Base-by-base conservation (phyloP, 2,329 filamentous ascomycete genomes). In the Cladosporium sphaerospermum region DNA sequence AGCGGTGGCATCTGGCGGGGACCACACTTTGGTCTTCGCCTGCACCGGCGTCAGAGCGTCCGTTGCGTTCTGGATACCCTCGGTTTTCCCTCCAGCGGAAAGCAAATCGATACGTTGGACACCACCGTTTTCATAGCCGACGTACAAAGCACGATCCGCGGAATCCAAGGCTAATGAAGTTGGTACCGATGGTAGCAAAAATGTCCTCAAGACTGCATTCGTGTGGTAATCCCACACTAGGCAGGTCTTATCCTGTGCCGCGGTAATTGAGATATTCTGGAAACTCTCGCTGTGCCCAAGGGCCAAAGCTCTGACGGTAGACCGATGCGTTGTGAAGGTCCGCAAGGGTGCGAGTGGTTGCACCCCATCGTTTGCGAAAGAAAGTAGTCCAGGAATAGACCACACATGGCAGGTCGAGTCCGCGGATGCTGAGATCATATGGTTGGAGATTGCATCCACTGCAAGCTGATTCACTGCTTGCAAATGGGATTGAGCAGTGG, bases 341-440 rank as follows among this genome's bases (percentile, higher is more conserved):
- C 83, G 80, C 45, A 89, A 75, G 2, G 92, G 91, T 61, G 90
- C 83, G 71, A 80, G 64, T 79, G 78, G 52, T 73, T 75, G 46
- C 73, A 52, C 81, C 11, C 72, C 69, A 44, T 73, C 71, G 16
- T 69, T 72, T n/a, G 69, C 72, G 64, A 85, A 84, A 4, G 81
- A 82, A 2, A 96, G 78, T 9, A 97, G 80, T 19, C 79, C 78
- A 3, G 86, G 78, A 49, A 96, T 71, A 1, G 89, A 89, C 93
- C 93, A 99, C 56, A 97, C 85, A 70, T 95, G 89, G 57, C 96
- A 79, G 68, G 89, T 95, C 48, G 90, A 88, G 73, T 99, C 93
- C 61, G 85, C 81, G 2, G 88, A 92, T 39, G 85, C 89, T 1
- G 87, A 88, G 47, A 93, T 76, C 48, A 93, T 71, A 70, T 89